A percentile compares a stretch with the other conserved stretches of the same genome.
Conservation (phyloP, 2,329 filamentous ascomycete species). For the Penicillium hordei region DNA sequence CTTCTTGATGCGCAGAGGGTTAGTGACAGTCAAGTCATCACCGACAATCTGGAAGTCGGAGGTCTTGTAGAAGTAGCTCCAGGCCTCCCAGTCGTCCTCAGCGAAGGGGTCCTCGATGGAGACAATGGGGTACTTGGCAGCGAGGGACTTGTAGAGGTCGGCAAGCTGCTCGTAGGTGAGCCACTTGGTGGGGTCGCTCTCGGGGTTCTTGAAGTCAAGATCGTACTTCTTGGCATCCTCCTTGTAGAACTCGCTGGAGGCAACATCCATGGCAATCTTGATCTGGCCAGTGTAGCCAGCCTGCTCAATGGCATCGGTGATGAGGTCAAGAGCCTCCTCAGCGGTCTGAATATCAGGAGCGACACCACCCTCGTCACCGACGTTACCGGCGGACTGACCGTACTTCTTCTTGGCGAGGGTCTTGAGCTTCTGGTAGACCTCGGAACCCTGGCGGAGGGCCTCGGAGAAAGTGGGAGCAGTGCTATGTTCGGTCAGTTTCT, state of each 20-base stretch:
- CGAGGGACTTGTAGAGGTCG: slow-evolving; percentile 81
- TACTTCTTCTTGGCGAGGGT: slow-evolving; percentile 98
- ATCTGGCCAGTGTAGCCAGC: slow-evolving; percentile 95
- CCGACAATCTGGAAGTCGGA: slow-evolving; percentile 97
- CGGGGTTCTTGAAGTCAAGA: slow-evolving; percentile 99
- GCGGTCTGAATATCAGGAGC: slow-evolving; percentile 97
- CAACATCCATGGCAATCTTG: slow-evolving; percentile 98
- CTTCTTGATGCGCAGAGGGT: slow-evolving; percentile 99
- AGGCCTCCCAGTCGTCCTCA: slow-evolving; percentile 99
- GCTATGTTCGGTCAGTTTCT: slow-evolving; percentile 43
- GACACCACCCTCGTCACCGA: slow-evolving; percentile 99
- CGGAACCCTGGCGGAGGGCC: slow-evolving; percentile 91
- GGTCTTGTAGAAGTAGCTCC: slow-evolving; percentile 99
- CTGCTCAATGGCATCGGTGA: slow-evolving; percentile 89
- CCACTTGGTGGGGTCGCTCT: slow-evolving; percentile 95
- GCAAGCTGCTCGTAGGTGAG: slow-evolving; percentile 97
- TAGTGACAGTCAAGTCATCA: slow-evolving; percentile 98
- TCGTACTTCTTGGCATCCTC: slow-evolving; percentile 97
- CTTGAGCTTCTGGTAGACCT: slow-evolving; percentile 99
- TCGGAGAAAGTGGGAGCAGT: slow-evolving; percentile 88
- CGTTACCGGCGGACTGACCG: slow-evolving; percentile 96
- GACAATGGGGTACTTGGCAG: slow-evolving; percentile 96
- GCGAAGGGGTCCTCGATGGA: slow-evolving; percentile 99
- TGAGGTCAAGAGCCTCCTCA: slow-evolving; percentile 94
- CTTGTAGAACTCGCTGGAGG: slow-evolving; percentile 99